Conservation (phyloP, 257 asterid species). For the Plantago ovata region DNA sequence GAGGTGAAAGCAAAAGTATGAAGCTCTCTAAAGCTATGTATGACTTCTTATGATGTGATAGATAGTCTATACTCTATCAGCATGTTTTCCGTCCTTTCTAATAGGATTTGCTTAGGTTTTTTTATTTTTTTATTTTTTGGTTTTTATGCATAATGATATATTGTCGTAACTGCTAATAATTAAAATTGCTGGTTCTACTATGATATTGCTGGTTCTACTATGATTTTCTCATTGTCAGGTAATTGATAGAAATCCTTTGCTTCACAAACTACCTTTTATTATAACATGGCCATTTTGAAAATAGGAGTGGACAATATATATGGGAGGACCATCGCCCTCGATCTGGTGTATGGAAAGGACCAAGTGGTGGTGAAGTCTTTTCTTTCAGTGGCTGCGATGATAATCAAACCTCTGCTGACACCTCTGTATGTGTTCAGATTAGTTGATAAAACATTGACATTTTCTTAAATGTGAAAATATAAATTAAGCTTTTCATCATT, state of each 20-base stretch:
- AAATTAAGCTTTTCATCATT: neutral
- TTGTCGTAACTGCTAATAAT: too few species aligned
- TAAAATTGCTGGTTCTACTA: too few species aligned
- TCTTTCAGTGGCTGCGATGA: conserved; percentile 98
- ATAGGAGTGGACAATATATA: conserved; percentile 71
- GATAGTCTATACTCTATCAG: too few species aligned
- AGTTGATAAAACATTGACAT: neutral
- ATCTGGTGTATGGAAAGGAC: conserved; percentile 86
- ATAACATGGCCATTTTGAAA: conserved; percentile 18
- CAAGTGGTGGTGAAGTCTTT: conserved; percentile 86
- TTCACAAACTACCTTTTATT: neutral
- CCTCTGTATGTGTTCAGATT: conserved; percentile 67
- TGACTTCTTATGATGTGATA: too few species aligned
- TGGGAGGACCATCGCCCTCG: conserved; percentile 99
- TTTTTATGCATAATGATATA: too few species aligned
- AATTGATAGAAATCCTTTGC: conserved; percentile 7
- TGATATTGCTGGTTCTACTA: too few species aligned
- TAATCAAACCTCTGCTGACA: conserved; percentile 91
- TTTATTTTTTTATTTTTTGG: too few species aligned
- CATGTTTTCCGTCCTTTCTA: too few species aligned
- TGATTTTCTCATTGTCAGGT: too few species aligned
- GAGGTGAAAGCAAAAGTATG: too few species aligned
- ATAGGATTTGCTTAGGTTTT: too few species aligned
- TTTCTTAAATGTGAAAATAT: neutral
- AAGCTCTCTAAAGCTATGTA: too few species aligned